phyloP scores from a whole-genome alignment of 2,329 filamentous ascomycete species.

The Aspergillus amoenus region DNA sequence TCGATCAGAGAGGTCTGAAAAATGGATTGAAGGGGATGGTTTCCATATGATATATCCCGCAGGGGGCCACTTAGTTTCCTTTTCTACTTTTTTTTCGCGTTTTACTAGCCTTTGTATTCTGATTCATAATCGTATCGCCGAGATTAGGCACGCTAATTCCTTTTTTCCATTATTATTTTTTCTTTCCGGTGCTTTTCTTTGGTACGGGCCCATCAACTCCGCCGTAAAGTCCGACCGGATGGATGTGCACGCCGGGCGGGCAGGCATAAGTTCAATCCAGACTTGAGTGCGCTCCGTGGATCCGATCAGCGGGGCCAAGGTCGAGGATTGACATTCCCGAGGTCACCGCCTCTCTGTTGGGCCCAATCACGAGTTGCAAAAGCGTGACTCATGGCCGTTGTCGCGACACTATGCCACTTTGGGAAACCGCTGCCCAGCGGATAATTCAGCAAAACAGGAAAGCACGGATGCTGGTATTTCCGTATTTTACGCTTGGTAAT shows the following conservation, averaged over 20 bases:
- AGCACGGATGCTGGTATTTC: conserved; percentile 22
- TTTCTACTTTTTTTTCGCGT: conserved; percentile 7
- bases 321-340: conserved; percentile 3
- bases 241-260: conserved; percentile 4
- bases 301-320: conserved; percentile 13
- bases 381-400: conserved; percentile 17
- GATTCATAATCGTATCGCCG: conserved; percentile 12
- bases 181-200: conserved; percentile 9
- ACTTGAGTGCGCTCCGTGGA: conserved; percentile 10
- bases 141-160: conserved; percentile 1
- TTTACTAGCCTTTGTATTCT: conserved; percentile 6
- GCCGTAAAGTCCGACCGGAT: conserved; percentile 14
- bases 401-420: conserved; percentile 7
- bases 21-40: conserved; percentile 7
- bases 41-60: conserved; percentile 25
- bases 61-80: not conserved
- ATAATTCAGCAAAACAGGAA: conserved; percentile 1
- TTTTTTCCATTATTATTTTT: conserved; percentile 8
- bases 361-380: conserved; percentile 10
- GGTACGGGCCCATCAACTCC: conserved; percentile 2
- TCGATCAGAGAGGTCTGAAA: conserved; percentile 5
- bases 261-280: conserved; percentile 5
- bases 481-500: conserved; percentile 36
- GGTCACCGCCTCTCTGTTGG: conserved; percentile 14
- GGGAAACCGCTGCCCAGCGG: conserved; percentile 7